Conservation (phyloP, 768 basidiomycete species). For the Sistotremastrum niveocremeum region DNA sequence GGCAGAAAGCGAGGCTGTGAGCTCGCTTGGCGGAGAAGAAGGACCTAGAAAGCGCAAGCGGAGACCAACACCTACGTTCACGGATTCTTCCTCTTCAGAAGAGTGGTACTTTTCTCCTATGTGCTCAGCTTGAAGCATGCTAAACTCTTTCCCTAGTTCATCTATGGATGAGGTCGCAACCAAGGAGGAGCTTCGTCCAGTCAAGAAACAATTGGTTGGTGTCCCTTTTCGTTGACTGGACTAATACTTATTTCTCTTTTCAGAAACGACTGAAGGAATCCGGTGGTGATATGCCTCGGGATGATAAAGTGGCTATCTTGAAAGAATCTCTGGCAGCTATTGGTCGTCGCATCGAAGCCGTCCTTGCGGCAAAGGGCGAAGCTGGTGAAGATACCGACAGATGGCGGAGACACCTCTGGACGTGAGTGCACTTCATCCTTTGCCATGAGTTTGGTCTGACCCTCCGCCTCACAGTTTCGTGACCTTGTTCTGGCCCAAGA, state of each 20-base stretch:
- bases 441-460: neutral
- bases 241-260: conserved; percentile 2
- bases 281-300: conserved; percentile 85
- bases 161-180: conserved; percentile 92
- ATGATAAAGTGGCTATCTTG: conserved; percentile 90
- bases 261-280: conserved; percentile 93
- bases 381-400: conserved; percentile 72
- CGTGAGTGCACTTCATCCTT: conserved; percentile 40
- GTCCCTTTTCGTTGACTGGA: neutral
- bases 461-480: conserved; percentile 50
- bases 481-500: conserved; percentile 94
- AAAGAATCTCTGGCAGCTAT: conserved; percentile 94
- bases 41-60: conserved; percentile 66
- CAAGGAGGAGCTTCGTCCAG: conserved; percentile 91
- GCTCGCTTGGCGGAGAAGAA: conserved; percentile 60
- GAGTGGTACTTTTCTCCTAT: conserved; percentile 52
- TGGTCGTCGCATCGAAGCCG: conserved; percentile 79
- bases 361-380: conserved; percentile 61
- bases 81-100: conserved; percentile 85
- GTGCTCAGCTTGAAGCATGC: conserved; percentile 4
- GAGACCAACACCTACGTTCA: conserved; percentile 92
- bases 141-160: conserved; percentile 34
- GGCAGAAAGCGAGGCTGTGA: conserved; percentile 76
- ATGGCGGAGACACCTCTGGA: conserved; percentile 94
- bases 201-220: conserved; percentile 87